Conservation (phyloP, 2,329 filamentous ascomycete species). For the Boeremia exigua region DNA sequence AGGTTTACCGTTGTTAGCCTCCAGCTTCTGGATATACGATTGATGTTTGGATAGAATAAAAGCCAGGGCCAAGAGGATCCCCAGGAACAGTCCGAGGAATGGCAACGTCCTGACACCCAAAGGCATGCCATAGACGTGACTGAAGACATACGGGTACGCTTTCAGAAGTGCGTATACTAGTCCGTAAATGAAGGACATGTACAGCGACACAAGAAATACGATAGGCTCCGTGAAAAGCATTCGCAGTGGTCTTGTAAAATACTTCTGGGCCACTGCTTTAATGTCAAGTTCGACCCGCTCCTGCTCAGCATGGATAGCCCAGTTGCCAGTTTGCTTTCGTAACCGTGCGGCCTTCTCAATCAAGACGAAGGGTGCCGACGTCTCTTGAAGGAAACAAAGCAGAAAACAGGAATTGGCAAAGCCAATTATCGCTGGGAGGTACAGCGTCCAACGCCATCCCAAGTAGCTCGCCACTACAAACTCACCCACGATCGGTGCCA, state of each 20-base stretch:
- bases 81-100: background rate
- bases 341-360: background rate
- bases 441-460: constrained; percentile 8
- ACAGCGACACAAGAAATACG: constrained; percentile 30
- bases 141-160: constrained; percentile 4
- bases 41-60: background rate
- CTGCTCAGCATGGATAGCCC: constrained; percentile 4
- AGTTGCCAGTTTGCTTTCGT: background rate
- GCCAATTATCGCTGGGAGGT: background rate
- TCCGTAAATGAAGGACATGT: constrained; percentile 37
- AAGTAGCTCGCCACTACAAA: background rate
- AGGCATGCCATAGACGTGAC: background rate
- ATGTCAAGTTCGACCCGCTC: background rate
- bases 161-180: constrained; percentile 13
- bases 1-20: background rate
- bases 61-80: background rate
- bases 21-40: background rate
- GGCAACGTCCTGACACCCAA: background rate
- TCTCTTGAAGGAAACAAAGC: background rate
- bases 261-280: background rate
- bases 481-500: background rate
- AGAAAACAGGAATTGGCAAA: background rate
- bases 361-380: background rate
- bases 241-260: constrained; percentile 30
- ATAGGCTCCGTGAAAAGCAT: constrained; percentile 36